These are phyloP conservation scores for Venturia carpophila DNA, from an alignment of 2,329 filamentous ascomycete genomes.

Conservation along the genomic window DNA sequence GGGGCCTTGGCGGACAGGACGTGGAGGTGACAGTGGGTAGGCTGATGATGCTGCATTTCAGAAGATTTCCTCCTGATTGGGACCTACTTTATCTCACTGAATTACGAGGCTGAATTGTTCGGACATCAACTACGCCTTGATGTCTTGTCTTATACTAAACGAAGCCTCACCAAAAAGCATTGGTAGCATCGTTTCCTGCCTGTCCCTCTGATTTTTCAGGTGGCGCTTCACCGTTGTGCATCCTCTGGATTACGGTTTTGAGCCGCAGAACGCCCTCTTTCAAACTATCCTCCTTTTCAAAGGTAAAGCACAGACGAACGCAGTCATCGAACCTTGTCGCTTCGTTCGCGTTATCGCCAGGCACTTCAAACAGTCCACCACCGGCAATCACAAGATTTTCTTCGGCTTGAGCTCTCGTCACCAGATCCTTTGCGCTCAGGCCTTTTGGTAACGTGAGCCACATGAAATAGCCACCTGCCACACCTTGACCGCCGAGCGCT, in stretches of 20 bases:
- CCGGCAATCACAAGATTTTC: conserved; percentile 61
- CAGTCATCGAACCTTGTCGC: conserved; percentile 50
- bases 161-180: conserved; percentile 1
- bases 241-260: conserved; percentile 39
- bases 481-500: neutral
- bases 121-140: too few relatives aligned
- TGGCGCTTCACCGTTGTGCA: conserved; percentile 23
- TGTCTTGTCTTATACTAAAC: neutral
- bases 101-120: too few relatives aligned
- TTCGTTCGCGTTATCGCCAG: conserved; percentile 42
- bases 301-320: conserved; percentile 63
- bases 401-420: conserved; percentile 49
- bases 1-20: too few relatives aligned
- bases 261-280: conserved; percentile 61
- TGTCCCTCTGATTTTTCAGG: too few relatives aligned
- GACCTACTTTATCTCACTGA: too few relatives aligned
- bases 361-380: conserved; percentile 63
- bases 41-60: too few relatives aligned
- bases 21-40: neutral
- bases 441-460: conserved; percentile 60
- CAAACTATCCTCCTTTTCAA: conserved; percentile 59
- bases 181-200: neutral
- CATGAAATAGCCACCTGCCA: conserved; percentile 64
- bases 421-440: conserved; percentile 49
- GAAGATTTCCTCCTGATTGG: too few relatives aligned